Conservation (phyloP, 352 stramenopile species). For the Pythium rishiriense region DNA sequence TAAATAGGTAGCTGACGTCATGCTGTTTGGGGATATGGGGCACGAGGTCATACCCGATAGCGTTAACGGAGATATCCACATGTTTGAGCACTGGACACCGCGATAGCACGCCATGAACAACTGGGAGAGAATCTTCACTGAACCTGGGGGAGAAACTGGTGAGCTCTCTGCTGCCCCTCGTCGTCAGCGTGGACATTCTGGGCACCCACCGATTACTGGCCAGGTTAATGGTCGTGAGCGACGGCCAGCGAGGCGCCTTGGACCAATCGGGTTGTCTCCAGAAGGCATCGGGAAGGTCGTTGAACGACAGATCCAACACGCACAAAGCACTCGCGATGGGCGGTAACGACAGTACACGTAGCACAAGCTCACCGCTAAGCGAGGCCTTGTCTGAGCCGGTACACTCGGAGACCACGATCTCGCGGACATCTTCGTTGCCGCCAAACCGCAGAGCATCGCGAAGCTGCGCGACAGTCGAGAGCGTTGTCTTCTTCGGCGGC, state of each 20-base stretch:
- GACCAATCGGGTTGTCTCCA: conserved; percentile 25
- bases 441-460: conserved; percentile 9
- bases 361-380: conserved; percentile 28
- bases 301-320: conserved; percentile 57
- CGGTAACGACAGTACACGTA: conserved; percentile 13
- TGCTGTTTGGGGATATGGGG: background rate
- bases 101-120: conserved; percentile 30
- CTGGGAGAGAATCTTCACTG: conserved; percentile 23
- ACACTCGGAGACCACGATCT: conserved; percentile 33
- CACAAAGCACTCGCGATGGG: conserved; percentile 17
- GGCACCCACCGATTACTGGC: conserved; percentile 49
- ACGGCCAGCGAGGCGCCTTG: conserved; percentile 23
- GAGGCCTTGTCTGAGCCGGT: background rate
- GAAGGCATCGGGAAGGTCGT: conserved; percentile 43
- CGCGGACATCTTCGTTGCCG: conserved; percentile 13
- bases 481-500: conserved; percentile 11
- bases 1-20: background rate
- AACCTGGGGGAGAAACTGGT: conserved; percentile 30
- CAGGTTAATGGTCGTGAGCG: conserved; percentile 39
- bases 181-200: too few relatives aligned
- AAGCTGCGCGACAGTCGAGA: conserved; percentile 9
- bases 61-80: conserved; percentile 61
- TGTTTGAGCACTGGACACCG: conserved; percentile 33
- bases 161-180: too few relatives aligned
- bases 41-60: conserved; percentile 18